Evolutionary conservation across 352 stramenopile species (phyloP).

Genomic region (Globisporangium yorkense): DNA sequence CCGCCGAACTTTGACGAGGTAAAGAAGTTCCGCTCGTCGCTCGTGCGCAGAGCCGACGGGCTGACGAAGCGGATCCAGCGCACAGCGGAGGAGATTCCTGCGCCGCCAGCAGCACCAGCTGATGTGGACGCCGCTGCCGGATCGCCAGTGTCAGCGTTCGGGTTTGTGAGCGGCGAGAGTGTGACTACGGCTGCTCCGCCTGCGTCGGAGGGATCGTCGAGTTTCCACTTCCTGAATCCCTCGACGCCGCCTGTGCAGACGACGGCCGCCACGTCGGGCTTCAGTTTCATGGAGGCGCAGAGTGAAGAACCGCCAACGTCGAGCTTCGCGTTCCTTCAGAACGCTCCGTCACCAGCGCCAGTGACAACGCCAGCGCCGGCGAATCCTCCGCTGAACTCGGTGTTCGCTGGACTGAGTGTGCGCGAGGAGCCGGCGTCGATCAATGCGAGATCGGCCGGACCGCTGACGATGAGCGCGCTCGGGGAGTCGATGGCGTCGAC

Average conservation of each 20-base stretch:
- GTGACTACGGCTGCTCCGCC: slow-evolving; percentile 13
- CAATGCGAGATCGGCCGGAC: slow-evolving; percentile 29
- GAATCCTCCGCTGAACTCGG: slow-evolving; percentile 20
- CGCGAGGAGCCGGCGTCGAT: slow-evolving; percentile 21
- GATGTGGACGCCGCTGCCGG: slow-evolving; percentile 2
- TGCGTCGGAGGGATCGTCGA: slow-evolving; percentile 18
- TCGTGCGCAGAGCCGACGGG: slow-evolving; percentile 58
- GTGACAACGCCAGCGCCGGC: not conserved
- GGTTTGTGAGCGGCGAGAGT: slow-evolving; percentile 32
- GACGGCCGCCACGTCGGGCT: slow-evolving; percentile 17
- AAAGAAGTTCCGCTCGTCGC: slow-evolving; percentile 56
- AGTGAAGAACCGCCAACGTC: slow-evolving; percentile 10
- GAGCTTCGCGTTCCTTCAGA: slow-evolving; percentile 30
- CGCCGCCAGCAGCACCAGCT: not conserved
- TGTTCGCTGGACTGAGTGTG: slow-evolving; percentile 55
- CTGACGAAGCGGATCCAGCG: slow-evolving; percentile 61
- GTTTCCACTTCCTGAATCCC: slow-evolving; percentile 40
- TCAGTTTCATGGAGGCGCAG: slow-evolving; percentile 34
- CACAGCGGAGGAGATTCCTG: slow-evolving; percentile 21
- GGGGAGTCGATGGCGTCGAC: slow-evolving; percentile 22
- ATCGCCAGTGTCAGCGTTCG: slow-evolving; percentile 42
- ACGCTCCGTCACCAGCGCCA: slow-evolving; percentile 9
- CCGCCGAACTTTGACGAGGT: slow-evolving; percentile 68
- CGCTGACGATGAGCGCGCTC: slow-evolving; percentile 42
- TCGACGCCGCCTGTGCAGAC: slow-evolving; percentile 15